phyloP scores from a whole-genome alignment of 2,329 filamentous ascomycete genomes.

The Myriosclerotinia scirpicola region DNA sequence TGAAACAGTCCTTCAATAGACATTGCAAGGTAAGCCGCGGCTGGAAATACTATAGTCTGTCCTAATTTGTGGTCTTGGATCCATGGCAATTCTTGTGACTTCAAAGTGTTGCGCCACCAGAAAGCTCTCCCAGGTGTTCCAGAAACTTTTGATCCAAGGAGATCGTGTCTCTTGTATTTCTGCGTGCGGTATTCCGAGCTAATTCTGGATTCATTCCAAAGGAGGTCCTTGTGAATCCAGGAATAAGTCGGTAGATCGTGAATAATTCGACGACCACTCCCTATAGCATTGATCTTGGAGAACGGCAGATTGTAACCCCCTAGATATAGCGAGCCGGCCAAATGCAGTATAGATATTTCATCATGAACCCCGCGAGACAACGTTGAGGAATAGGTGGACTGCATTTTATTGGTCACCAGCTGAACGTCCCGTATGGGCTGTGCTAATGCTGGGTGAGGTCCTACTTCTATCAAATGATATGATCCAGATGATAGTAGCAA shows the following conservation, averaged over 20 bases:
- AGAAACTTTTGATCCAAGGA: slow-evolving; percentile 41
- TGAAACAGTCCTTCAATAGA: neutral
- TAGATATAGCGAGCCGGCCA: too few relatives aligned
- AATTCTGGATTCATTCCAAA: slow-evolving; percentile 54
- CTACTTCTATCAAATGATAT: slow-evolving; percentile 24
- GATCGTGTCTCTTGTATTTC: slow-evolving; percentile 40
- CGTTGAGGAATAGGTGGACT: too few relatives aligned
- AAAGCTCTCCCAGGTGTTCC: slow-evolving; percentile 29
- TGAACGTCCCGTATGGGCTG: slow-evolving; percentile 23
- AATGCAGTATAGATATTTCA: too few relatives aligned
- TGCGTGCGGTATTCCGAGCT: slow-evolving; percentile 46
- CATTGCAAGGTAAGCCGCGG: slow-evolving; percentile 47
- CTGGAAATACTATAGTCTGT: slow-evolving; percentile 48
- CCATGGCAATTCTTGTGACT: slow-evolving; percentile 44
- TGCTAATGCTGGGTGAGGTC: slow-evolving; percentile 24
- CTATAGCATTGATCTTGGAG: too few relatives aligned
- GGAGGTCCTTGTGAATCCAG: slow-evolving; percentile 49
- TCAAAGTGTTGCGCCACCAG: slow-evolving; percentile 33
- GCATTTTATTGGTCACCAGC: slow-evolving; percentile 27
- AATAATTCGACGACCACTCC: too few relatives aligned
- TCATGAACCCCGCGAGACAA: too few relatives aligned
- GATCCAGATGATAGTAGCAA: neutral
- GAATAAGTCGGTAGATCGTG: slow-evolving; percentile 45
- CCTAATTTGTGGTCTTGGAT: slow-evolving; percentile 46
- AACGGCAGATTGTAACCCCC: too few relatives aligned